These are phyloP conservation scores for Beauveria asiatica DNA, from an alignment of 2,329 filamentous ascomycete species.

Conservation along the genomic window DNA sequence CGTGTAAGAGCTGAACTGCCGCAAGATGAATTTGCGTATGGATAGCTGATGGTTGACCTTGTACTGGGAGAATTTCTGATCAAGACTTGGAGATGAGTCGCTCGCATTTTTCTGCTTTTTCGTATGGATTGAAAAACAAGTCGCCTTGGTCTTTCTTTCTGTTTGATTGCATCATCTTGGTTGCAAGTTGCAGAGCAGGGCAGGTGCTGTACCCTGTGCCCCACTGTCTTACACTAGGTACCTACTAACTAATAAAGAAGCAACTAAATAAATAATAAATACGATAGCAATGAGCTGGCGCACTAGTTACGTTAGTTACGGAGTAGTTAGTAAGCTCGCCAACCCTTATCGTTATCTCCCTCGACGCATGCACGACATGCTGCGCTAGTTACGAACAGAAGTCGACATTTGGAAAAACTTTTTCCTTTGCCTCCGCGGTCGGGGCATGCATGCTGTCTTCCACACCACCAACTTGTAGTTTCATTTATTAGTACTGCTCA, in stretches of 20 bases:
- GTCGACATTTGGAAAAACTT: neutral
- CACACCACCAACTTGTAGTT: neutral
- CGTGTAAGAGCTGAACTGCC: neutral
- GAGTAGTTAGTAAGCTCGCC: neutral
- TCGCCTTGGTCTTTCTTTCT: no score
- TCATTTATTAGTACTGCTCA: neutral
- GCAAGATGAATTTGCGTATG: neutral
- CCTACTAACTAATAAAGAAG: no score
- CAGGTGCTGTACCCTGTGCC: no score
- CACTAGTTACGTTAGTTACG: neutral
- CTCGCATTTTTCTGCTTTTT: no score
- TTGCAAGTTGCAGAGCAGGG: neutral
- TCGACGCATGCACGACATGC: neutral
- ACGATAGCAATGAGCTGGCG: neutral
- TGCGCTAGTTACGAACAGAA: neutral
- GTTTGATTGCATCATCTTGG: no score
- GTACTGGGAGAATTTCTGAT: no score
- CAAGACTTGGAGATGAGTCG: no score
- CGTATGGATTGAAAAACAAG: no score
- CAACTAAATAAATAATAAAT: neutral
- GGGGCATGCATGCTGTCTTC: neutral
- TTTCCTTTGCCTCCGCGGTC: constrained; percentile 7
- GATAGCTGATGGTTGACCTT: no score
- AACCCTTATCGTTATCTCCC: constrained; percentile 9
- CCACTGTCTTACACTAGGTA: neutral